Conservation (phyloP, 2,329 filamentous ascomycete species). For the Cordyceps fumosorosea region DNA sequence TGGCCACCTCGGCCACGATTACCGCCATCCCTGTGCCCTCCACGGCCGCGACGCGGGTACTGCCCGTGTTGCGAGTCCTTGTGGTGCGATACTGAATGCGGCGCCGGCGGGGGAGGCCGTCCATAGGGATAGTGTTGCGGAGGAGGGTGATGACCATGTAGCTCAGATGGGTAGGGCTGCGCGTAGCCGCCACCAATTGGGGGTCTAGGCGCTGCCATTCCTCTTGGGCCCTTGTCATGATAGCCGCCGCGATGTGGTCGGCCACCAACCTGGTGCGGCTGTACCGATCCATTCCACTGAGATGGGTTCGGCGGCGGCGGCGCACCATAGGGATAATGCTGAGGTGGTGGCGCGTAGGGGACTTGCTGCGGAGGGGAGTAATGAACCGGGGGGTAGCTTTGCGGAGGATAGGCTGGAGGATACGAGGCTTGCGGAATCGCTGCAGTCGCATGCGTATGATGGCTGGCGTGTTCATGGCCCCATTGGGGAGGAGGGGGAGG, state of each 20-base stretch:
- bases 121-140: slow-evolving; percentile 32
- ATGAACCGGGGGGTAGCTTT: slow-evolving; percentile 40
- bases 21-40: slow-evolving; percentile 28
- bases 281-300: slow-evolving; percentile 29
- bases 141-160: slow-evolving; percentile 27
- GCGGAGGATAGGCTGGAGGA: slow-evolving; percentile 53
- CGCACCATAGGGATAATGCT: slow-evolving; percentile 33
- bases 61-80: slow-evolving; percentile 31
- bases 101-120: slow-evolving; percentile 29
- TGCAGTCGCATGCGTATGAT: slow-evolving; percentile 37
- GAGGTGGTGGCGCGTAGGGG: slow-evolving; percentile 35
- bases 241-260: slow-evolving; percentile 36
- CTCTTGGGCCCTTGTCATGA: slow-evolving; percentile 34
- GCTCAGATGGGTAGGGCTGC: slow-evolving; percentile 35
- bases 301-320: slow-evolving; percentile 29
- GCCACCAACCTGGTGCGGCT: slow-evolving; percentile 28
- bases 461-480: slow-evolving; percentile 32
- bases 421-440: slow-evolving; percentile 49
- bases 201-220: slow-evolving; percentile 21
- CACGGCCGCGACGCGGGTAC: slow-evolving; percentile 28
- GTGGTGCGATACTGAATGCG: slow-evolving; percentile 27
- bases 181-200: slow-evolving; percentile 21
- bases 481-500: slow-evolving; percentile 32
- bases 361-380: slow-evolving; percentile 34
- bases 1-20: slow-evolving; percentile 33